Conservation (phyloP, 768 basidiomycete genomes). For the Lactifluus hygrophoroides region DNA sequence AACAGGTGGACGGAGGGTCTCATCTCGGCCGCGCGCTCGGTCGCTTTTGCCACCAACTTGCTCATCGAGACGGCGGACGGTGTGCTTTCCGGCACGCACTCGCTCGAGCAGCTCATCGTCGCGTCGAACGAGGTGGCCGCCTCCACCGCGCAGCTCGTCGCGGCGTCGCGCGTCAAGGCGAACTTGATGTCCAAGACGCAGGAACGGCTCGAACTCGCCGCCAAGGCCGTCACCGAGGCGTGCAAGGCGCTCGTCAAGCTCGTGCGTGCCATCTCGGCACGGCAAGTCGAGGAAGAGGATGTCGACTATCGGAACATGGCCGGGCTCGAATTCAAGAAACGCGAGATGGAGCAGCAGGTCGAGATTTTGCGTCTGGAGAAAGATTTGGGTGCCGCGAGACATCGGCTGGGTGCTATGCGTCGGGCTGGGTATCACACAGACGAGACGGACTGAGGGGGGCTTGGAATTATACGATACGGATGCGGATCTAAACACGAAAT, state of each 20-base stretch:
- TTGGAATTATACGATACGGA: not conserved
- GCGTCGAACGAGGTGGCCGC: slow-evolving; percentile 99
- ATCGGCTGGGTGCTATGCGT: slow-evolving; percentile 75
- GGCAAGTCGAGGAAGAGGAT: slow-evolving; percentile 72
- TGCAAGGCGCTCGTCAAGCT: slow-evolving; percentile 95
- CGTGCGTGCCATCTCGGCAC: slow-evolving; percentile 90
- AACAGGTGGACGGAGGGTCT: slow-evolving; percentile 99
- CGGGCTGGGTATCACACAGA: slow-evolving; percentile 85
- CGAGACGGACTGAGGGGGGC: slow-evolving; percentile 42
- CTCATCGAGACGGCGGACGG: slow-evolving; percentile 98
- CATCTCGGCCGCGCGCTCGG: slow-evolving; percentile 95
- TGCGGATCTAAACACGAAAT: slow-evolving; percentile 3
- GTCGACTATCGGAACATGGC: slow-evolving; percentile 87
- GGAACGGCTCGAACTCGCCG: slow-evolving; percentile 89
- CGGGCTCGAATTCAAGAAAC: slow-evolving; percentile 88
- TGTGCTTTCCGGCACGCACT: slow-evolving; percentile 92
- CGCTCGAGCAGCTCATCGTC: slow-evolving; percentile 96
- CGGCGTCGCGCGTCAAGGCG: slow-evolving; percentile 96
- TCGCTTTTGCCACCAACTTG: slow-evolving; percentile 91
- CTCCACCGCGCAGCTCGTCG: slow-evolving; percentile 96
- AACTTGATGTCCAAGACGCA: slow-evolving; percentile 99
- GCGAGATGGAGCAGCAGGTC: slow-evolving; percentile 99
- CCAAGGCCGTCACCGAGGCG: slow-evolving; percentile 95
- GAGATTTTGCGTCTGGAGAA: slow-evolving; percentile 95
- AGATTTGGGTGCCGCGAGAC: slow-evolving; percentile 81